Percentiles rank a stretch among this genome's conserved stretches.
These are phyloP conservation scores for Sherardia arvensis DNA, from an alignment of 257 asterid species.

Conservation along the genomic window DNA sequence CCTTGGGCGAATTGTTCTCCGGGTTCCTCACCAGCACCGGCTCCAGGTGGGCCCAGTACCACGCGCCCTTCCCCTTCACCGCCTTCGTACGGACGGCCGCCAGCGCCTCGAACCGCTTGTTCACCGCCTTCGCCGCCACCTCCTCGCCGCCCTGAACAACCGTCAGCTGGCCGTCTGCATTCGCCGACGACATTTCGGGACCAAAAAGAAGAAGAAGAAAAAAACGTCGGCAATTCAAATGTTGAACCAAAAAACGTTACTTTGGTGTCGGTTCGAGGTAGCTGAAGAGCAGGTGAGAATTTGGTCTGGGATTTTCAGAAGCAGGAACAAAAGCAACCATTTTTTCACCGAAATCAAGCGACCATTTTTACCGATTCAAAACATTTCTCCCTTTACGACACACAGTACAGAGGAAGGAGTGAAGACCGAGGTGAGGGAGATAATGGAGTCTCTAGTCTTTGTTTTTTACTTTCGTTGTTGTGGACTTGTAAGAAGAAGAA, in stretches of 20 bases:
- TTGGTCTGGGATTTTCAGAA: slow-evolving; percentile 7
- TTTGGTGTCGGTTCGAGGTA: slow-evolving; percentile 12
- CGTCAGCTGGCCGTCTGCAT: slow-evolving; percentile 25
- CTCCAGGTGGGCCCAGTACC: slow-evolving; percentile 96
- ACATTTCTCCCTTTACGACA: background rate
- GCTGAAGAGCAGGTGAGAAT: slow-evolving; percentile 21
- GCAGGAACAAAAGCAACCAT: slow-evolving; percentile 20
- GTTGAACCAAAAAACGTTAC: slow-evolving; percentile 4
- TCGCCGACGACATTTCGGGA: background rate
- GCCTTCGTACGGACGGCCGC: slow-evolving; percentile 72
- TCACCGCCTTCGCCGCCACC: slow-evolving; percentile 45
- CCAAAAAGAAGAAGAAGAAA: background rate
- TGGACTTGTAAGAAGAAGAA: slow-evolving; percentile 3
- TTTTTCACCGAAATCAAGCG: slow-evolving; percentile 4
- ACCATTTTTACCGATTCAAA: too few species aligned
- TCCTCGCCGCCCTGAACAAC: slow-evolving; percentile 31
- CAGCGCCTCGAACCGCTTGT: slow-evolving; percentile 64
- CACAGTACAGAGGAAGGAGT: slow-evolving; percentile 9
- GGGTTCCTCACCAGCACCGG: slow-evolving; percentile 57
- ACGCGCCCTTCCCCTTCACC: slow-evolving; percentile 87
- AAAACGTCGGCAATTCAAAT: background rate
- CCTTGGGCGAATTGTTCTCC: slow-evolving; percentile 58
- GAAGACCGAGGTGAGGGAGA: slow-evolving; percentile 14
- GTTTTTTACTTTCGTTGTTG: slow-evolving; percentile 12
- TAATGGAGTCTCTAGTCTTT: slow-evolving; percentile 25